phyloP scores from a whole-genome alignment of 2,329 filamentous ascomycete species.

The Botrytis paeoniae region DNA sequence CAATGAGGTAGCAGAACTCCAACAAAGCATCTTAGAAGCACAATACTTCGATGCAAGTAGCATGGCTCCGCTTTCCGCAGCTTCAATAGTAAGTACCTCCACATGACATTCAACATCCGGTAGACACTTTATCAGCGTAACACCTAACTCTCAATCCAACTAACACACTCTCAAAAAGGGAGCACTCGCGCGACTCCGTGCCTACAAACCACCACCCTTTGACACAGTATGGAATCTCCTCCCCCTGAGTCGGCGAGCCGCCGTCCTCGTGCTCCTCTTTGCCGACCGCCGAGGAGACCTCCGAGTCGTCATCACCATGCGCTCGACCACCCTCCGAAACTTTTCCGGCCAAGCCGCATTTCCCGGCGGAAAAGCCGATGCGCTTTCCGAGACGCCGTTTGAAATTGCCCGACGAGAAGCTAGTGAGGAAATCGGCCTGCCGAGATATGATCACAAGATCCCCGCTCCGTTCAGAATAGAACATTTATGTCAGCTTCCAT shows the following conservation, averaged over 20 bases:
- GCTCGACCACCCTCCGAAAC: slow-evolving; percentile 59
- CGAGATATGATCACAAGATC: slow-evolving; percentile 64
- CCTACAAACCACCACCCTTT: slow-evolving; percentile 59
- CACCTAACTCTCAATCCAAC: neutral
- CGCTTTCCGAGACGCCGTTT: slow-evolving; percentile 58
- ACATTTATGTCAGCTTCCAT: slow-evolving; percentile 80
- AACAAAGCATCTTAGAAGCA: slow-evolving; percentile 35
- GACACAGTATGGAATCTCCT: slow-evolving; percentile 58
- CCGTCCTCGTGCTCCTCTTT: slow-evolving; percentile 84
- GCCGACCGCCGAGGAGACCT: slow-evolving; percentile 79
- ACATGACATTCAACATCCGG: neutral
- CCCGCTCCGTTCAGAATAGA: slow-evolving; percentile 80
- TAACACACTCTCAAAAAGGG: slow-evolving; percentile 26
- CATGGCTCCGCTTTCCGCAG: slow-evolving; percentile 37
- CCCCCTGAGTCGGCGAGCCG: slow-evolving; percentile 68
- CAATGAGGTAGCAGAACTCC: slow-evolving; percentile 32
- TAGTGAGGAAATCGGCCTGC: slow-evolving; percentile 88
- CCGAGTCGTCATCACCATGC: slow-evolving; percentile 67
- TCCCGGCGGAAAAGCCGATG: slow-evolving; percentile 72
- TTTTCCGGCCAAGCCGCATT: slow-evolving; percentile 86
- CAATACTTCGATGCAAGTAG: slow-evolving; percentile 37
- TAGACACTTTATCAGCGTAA: neutral
- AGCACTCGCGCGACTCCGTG: slow-evolving; percentile 54
- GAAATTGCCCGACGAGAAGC: slow-evolving; percentile 87
- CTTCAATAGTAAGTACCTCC: slow-evolving; percentile 32